Conservation (phyloP, 345 rosid species). For the rapeseed (Brassica napus) region DNA sequence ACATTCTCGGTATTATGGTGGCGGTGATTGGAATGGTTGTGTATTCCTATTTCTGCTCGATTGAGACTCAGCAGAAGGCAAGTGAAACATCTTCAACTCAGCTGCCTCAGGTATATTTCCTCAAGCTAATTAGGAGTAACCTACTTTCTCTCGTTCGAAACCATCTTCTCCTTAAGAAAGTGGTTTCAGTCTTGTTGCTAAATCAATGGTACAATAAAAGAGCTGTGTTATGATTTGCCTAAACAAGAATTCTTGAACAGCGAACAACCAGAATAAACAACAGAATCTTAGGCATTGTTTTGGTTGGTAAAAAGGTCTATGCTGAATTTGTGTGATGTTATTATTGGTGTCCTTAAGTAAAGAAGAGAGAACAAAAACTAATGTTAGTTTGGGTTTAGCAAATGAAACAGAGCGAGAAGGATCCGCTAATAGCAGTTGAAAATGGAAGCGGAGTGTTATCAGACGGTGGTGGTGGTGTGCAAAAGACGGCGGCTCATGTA, state of each 20-base stretch:
- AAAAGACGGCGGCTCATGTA: constrained; percentile 53
- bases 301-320: background rate
- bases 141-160: background rate
- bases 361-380: background rate
- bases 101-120: constrained; percentile 66
- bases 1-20: constrained; percentile 85
- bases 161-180: background rate
- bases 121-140: background rate
- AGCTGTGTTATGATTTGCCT: background rate
- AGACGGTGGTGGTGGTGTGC: constrained; percentile 50
- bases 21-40: constrained; percentile 95
- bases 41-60: constrained; percentile 80
- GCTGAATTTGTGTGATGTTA: background rate
- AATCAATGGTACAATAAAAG: background rate
- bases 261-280: background rate
- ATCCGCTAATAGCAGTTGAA: constrained; percentile 73
- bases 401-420: constrained; percentile 80
- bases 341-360: background rate
- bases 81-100: constrained; percentile 57
- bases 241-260: too few species aligned
- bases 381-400: constrained; percentile 29
- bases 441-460: constrained; percentile 64
- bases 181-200: background rate
- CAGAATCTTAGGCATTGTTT: background rate
- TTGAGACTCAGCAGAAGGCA: constrained; percentile 84